Evolutionary conservation across 208 protist genomes (phyloP).

Genomic region (Leishmania guyanensis): DNA sequence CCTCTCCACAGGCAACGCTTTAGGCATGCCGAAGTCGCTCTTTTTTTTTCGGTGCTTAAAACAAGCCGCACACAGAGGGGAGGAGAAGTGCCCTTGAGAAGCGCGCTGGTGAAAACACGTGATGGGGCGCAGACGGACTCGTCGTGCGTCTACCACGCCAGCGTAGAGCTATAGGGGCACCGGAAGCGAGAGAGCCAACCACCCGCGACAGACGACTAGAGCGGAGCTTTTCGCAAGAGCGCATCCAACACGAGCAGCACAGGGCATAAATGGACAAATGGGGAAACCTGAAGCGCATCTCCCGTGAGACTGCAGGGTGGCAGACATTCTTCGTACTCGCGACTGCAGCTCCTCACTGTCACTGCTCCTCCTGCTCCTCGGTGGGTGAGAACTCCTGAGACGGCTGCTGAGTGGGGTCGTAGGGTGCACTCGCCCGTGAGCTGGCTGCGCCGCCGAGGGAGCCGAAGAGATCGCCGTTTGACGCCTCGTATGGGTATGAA

Average conservation of each 20-base stretch:
- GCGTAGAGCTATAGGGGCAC: neutral
- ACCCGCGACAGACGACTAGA: neutral
- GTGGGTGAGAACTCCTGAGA: slow-evolving; percentile 56
- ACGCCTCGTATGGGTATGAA: slow-evolving; percentile 32
- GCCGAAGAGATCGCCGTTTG: slow-evolving; percentile 7
- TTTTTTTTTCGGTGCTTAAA: neutral
- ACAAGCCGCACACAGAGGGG: neutral
- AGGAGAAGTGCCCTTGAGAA: neutral
- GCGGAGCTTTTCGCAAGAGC: neutral
- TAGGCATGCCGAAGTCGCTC: neutral
- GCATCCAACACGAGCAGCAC: neutral
- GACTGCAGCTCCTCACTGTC: neutral
- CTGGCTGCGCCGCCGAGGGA: slow-evolving; percentile 11
- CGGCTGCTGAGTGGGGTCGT: slow-evolving; percentile 27
- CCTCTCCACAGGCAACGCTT: neutral
- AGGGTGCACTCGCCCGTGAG: slow-evolving; percentile 32
- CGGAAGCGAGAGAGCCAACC: neutral
- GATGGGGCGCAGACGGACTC: neutral
- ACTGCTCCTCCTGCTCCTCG: slow-evolving; percentile 60
- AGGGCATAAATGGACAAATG: neutral
- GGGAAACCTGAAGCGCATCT: neutral
- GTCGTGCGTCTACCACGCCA: neutral
- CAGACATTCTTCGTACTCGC: neutral
- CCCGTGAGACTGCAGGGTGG: neutral
- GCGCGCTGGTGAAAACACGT: neutral